Percentiles rank a stretch among this genome's conserved stretches.
Conservation (phyloP, 805 yeast genomes). For the Saccharomycopsis schoenii region DNA sequence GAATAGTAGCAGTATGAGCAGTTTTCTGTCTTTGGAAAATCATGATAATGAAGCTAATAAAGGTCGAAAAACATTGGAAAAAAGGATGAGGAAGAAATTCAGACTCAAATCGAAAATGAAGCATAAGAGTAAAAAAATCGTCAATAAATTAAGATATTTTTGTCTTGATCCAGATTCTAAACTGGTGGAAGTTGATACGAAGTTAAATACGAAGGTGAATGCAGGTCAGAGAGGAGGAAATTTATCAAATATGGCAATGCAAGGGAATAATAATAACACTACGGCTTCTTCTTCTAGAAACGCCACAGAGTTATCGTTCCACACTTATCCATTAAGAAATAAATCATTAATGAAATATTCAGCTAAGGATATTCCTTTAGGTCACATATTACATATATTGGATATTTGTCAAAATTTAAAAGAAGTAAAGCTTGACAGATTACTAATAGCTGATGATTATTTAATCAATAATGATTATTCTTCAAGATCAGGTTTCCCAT, state of each 20-base stretch:
- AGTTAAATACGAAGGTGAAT: background rate
- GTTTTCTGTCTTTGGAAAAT: background rate
- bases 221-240: background rate
- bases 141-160: background rate
- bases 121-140: background rate
- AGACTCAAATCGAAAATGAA: background rate
- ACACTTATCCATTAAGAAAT: conserved; percentile 51
- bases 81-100: background rate
- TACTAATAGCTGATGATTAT: conserved; percentile 62
- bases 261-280: background rate
- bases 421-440: conserved; percentile 45
- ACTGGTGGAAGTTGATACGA: background rate
- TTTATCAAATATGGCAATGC: background rate
- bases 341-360: conserved; percentile 54
- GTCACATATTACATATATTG: conserved; percentile 59
- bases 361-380: conserved; percentile 72
- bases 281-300: background rate
- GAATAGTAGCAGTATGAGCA: background rate
- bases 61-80: background rate
- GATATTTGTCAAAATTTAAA: conserved; percentile 55
- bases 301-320: background rate
- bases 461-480: conserved; percentile 28
- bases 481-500: background rate
- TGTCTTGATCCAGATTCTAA: background rate
- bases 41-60: background rate